Percentiles rank a stretch among this genome's conserved stretches.
Evolutionary conservation across 1,139 yeast species (phyloP).

Genomic region (Geotrichum armillariae): DNA sequence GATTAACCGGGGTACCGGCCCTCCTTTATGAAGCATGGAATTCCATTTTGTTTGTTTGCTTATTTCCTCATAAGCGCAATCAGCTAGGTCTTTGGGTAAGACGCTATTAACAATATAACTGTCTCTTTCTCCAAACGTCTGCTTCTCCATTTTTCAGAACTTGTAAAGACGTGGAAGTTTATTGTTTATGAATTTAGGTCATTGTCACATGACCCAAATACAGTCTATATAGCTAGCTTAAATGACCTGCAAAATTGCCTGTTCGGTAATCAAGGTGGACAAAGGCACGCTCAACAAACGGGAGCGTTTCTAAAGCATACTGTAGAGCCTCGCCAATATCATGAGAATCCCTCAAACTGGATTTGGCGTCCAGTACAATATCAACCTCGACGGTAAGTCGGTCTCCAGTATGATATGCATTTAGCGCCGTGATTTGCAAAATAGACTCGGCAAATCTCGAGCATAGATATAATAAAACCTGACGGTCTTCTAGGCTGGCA

Average conservation of each 20-base stretch:
- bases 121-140: slow-evolving; percentile 16
- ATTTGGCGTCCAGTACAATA: slow-evolving; percentile 55
- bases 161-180: too few species aligned
- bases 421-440: slow-evolving; percentile 61
- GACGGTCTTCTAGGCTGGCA: slow-evolving; percentile 63
- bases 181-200: too few species aligned
- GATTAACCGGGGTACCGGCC: slow-evolving; percentile 27
- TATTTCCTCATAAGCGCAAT: slow-evolving; percentile 6
- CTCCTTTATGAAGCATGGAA: slow-evolving; percentile 25
- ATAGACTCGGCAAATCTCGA: slow-evolving; percentile 70
- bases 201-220: not conserved
- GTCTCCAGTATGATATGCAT: slow-evolving; percentile 80
- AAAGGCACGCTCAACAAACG: slow-evolving; percentile 76
- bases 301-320: slow-evolving; percentile 74
- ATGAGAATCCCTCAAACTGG: slow-evolving; percentile 66
- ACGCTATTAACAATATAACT: slow-evolving; percentile 12
- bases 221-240: slow-evolving; percentile 23
- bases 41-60: slow-evolving; percentile 17
- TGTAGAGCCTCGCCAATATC: slow-evolving; percentile 82
- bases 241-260: slow-evolving; percentile 43
- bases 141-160: not conserved
- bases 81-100: slow-evolving; percentile 12
- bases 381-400: slow-evolving; percentile 76
- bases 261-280: slow-evolving; percentile 70
- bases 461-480: slow-evolving; percentile 65